These are phyloP conservation scores for Coemansia sp. DNA, from an alignment of 192 early-diverging fungal genomes.

Conservation along the genomic window DNA sequence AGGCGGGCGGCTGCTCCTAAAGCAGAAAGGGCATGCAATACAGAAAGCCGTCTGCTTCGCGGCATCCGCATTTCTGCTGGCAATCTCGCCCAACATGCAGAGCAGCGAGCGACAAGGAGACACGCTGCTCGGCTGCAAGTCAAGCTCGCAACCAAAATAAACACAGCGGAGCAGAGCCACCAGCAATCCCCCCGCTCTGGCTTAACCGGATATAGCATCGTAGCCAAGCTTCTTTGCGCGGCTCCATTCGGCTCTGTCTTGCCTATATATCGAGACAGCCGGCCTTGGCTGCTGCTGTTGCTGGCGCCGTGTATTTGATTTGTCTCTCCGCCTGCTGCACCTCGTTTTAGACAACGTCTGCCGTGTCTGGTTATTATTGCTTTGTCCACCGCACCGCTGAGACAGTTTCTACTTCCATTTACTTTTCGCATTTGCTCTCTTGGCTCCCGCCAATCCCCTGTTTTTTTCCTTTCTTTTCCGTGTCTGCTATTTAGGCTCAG, in stretches of 20 bases:
- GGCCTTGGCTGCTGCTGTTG: not conserved
- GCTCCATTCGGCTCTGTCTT: not conserved
- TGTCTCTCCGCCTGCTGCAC: not conserved
- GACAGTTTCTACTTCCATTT: not conserved
- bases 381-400: not conserved
- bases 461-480: not conserved
- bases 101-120: not conserved
- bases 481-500: not conserved
- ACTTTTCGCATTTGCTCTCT: not conserved
- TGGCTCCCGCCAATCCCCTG: not conserved
- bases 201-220: not conserved
- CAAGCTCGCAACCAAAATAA: not conserved
- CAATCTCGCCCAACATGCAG: slow-evolving; percentile 1
- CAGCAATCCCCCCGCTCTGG: not conserved
- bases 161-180: not conserved
- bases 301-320: not conserved
- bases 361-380: not conserved
- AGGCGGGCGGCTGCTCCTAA: not conserved
- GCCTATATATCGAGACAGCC: not conserved
- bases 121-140: not conserved
- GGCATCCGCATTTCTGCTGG: slow-evolving; percentile 1
- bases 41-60: not conserved
- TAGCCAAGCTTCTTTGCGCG: not conserved
- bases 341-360: not conserved
- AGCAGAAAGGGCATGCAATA: slow-evolving; percentile 6